These are phyloP conservation scores for Chloropicon primus DNA, from an alignment of 139 green algal genomes.

Conservation along the genomic window DNA sequence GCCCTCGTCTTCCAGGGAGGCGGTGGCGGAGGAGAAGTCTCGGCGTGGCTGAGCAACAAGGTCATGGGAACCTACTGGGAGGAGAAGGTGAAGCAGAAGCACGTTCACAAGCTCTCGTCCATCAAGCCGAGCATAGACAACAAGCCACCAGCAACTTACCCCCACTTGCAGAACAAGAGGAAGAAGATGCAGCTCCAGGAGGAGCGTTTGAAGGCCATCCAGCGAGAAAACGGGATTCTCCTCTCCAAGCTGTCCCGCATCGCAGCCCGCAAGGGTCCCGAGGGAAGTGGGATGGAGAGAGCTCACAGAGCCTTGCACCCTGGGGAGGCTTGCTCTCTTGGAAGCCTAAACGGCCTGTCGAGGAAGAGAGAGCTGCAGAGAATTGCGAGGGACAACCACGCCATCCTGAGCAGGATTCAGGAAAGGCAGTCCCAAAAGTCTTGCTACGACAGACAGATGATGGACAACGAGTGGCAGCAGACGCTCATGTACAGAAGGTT, in stretches of 20 bases:
- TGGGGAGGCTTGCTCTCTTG: background rate
- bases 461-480: background rate
- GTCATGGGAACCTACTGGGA: background rate
- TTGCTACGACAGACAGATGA: background rate
- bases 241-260: constrained; percentile 5
- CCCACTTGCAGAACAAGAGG: background rate
- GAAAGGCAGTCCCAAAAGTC: background rate
- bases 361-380: constrained; percentile 1
- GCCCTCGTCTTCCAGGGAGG: background rate
- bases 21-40: background rate
- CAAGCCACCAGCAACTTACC: background rate
- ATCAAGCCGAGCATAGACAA: background rate
- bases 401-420: background rate
- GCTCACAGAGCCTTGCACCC: background rate
- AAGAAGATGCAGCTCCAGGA: constrained; percentile 7
- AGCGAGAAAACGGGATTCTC: constrained; percentile 5
- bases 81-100: background rate
- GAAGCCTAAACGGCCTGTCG: background rate
- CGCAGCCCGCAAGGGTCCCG: background rate
- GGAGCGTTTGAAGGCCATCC: constrained; percentile 7
- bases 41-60: background rate
- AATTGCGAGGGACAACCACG: constrained; percentile 6
- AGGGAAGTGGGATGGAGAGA: background rate
- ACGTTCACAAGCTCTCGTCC: background rate
- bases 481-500: background rate